Evolutionary conservation across 208 protist genomes (phyloP), one percentile per base, ranked within the genome.

Genomic region (Leptomonas pyrrhocoris): DNA sequence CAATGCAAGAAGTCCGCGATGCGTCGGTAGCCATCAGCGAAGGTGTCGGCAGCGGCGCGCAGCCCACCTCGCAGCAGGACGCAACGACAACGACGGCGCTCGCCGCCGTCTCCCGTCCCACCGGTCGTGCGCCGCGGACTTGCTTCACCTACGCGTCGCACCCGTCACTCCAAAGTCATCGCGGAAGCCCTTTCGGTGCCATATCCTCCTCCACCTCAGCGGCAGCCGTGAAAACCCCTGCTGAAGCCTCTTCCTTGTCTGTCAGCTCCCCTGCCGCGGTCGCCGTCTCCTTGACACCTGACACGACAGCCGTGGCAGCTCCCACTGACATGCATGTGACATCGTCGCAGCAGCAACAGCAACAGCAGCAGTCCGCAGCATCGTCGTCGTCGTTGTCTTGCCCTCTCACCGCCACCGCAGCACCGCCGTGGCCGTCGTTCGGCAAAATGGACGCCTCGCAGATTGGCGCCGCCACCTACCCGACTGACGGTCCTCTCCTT

Each of bases 391-490:
- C 19, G 54, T 55, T 34, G 34, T n/a, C 7, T 38, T 38, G 3
- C 34, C 9, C 34, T 38, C 7, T 9, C 34, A 38, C 34, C 34
- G 58, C 34, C 48, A 11, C 31, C 19, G 16, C 62, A 5, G 31
- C 49, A 19, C 56, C 48, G 5, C 48, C 48, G 7, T 57, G 19
- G 34, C 30, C 45, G 12, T 31, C 53, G 19, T 11, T 66, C 19
- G 21, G 27, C 23, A 11, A 43, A 16, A 73, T 96, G 49, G 91
- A 96, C 68, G 66, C 27, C 9, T 88, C 83, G 3, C 92, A 96
- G 73, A 65, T 68, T 13, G 43, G 50, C 2, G 86, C 84, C 1
- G 89, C 81, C 16, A 75, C 63, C 30, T 79, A 67, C 28, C 76
- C 89, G 30, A 48, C 77, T 18, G 62, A 85, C 31, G 12, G 27